These are phyloP conservation scores for Sporothrix globosa DNA, from an alignment of 2,329 filamentous ascomycete genomes.

Conservation along the genomic window DNA sequence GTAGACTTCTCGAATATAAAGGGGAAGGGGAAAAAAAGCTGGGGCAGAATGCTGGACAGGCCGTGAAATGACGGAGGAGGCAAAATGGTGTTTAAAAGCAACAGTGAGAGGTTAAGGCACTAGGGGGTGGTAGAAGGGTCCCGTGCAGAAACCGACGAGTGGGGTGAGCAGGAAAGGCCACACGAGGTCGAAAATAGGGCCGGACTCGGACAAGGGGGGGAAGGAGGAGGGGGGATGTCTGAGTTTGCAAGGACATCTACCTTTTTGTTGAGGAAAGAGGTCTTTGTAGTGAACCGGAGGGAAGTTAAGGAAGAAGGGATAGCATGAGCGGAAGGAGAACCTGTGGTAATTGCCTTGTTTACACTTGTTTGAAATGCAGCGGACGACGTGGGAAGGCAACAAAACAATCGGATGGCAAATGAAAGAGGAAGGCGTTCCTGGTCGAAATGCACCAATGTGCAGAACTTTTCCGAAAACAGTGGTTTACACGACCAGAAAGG, in stretches of 20 bases:
- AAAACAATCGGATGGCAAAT: neutral
- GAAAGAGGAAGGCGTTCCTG: slow-evolving; percentile 7
- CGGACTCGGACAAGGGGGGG: slow-evolving; percentile 30
- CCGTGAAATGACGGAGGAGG: slow-evolving; percentile 19
- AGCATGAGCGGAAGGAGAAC: neutral
- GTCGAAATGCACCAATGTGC: neutral
- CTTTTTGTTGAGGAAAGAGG: slow-evolving; percentile 23
- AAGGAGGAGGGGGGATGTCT: slow-evolving; percentile 19
- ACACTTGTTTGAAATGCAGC: slow-evolving; percentile 11
- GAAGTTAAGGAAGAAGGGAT: neutral
- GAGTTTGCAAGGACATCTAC: slow-evolving; percentile 22
- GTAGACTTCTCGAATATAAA: slow-evolving; percentile 10
- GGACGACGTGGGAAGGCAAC: neutral
- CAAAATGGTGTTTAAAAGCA: slow-evolving; percentile 22
- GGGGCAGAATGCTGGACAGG: neutral
- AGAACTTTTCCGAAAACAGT: slow-evolving; percentile 23
- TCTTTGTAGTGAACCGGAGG: neutral
- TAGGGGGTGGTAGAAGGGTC: slow-evolving; percentile 28
- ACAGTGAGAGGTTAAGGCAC: neutral
- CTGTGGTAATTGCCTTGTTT: neutral
- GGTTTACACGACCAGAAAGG: slow-evolving; percentile 30
- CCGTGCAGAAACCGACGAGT: slow-evolving; percentile 28
- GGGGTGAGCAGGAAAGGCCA: slow-evolving; percentile 28
- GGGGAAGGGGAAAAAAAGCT: neutral
- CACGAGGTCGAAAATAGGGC: slow-evolving; percentile 23